phyloP scores from a whole-genome alignment of 2,329 filamentous ascomycete genomes.

The Aspergillus costaricaensis region DNA sequence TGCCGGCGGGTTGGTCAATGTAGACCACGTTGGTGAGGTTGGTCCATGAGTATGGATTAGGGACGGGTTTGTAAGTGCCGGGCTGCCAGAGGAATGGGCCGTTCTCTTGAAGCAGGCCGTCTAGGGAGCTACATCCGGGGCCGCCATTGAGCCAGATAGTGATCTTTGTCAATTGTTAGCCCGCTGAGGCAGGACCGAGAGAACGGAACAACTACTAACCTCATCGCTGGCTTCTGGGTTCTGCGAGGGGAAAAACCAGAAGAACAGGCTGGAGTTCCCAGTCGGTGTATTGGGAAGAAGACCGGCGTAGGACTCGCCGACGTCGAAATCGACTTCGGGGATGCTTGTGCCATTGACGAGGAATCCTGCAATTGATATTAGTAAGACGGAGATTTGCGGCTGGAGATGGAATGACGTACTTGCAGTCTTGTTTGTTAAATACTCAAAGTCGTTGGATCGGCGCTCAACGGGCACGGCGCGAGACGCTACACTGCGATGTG shows the following conservation, averaged over 20 bases:
- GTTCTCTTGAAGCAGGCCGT: conserved; percentile 72
- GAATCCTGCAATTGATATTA: conserved; percentile 53
- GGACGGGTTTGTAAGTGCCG: conserved; percentile 64
- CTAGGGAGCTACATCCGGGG: conserved; percentile 59
- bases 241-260: conserved; percentile 52
- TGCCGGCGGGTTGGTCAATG: conserved; percentile 51
- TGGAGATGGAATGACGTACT: conserved; percentile 1
- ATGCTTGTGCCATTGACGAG: conserved; percentile 65
- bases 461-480: not conserved
- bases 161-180: conserved; percentile 23
- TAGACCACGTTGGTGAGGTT: conserved; percentile 75
- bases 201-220: conserved; percentile 22
- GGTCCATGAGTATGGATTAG: conserved; percentile 71
- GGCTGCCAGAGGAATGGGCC: conserved; percentile 71
- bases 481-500: not conserved
- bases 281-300: conserved; percentile 54
- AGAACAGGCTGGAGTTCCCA: conserved; percentile 50
- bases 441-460: not conserved
- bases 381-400: not conserved
- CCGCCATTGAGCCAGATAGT: conserved; percentile 53
- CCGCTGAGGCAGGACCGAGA: not conserved
- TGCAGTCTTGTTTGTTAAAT: conserved; percentile 10
- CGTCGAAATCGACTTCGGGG: conserved; percentile 68
- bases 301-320: conserved; percentile 53
- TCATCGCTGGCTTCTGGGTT: conserved; percentile 46